Evolutionary conservation across 768 basidiomycete genomes (phyloP), one percentile per base, ranked within the genome.

Genomic region (Nevesoporus exiguus): DNA sequence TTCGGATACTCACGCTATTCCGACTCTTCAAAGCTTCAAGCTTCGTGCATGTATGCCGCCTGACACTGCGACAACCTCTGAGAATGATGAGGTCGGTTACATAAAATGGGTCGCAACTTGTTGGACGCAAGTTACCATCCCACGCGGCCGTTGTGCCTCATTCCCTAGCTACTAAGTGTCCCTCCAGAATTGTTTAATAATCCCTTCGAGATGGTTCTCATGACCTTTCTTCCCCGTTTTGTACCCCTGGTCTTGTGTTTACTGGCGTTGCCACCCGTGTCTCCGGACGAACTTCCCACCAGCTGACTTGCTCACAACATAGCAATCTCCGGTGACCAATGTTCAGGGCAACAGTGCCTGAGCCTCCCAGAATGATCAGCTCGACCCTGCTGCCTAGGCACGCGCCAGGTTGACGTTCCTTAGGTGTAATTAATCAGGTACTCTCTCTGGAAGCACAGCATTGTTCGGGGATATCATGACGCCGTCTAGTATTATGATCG

Each of bases 401-500:
- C 71, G 71, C 30, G 59, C 62, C 25, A 74, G 73, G 54, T 65
- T 88, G 22, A 60, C 67, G 25, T 64, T 74, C 58, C 64, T 74
- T 17, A 85, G 86, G 0, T 82, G 81, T 56, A 84, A n/a, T n/a
- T n/a, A 89, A 63, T 76, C 81, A 2, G 59, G 67, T n/a, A n/a
- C 25, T 86, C 85, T n/a, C 83, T 90, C 51, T 89, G 84, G 84
- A 85, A 89, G 63, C 88, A 90, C 63, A 73, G 71, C 14, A 79
- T 91, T n/a, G 82, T 77, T 0, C 90, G 88, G 88, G 89, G 89
- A 47, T 85, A 90, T 58, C 83, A 86, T 29, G 89, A 91, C 61
- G 73, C 88, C 1, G 88, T 90, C 64, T 84, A 84, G 89, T 88
- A 65, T 40, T 21, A 17, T 17, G 51, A 13, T 25, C 48, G 27